phyloP scores from a whole-genome alignment of 768 basidiomycete species.

The Mycena pura region DNA sequence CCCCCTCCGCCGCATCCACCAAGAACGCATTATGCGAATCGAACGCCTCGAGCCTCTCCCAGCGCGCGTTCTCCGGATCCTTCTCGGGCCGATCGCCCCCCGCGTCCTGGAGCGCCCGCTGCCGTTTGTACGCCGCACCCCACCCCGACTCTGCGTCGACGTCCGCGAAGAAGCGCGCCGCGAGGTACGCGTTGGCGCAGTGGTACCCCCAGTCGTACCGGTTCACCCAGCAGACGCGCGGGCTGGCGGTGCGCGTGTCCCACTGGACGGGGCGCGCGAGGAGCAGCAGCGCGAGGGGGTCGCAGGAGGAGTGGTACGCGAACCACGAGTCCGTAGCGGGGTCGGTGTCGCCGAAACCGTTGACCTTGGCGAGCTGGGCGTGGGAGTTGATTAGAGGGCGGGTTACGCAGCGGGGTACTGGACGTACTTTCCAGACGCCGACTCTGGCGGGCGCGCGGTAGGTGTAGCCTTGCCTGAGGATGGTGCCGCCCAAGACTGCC shows the following conservation, averaged over 20 bases:
- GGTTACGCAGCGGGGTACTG: too few relatives aligned
- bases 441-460: conserved; percentile 19
- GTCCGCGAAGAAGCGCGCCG: conserved; percentile 12
- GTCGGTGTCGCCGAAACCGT: conserved; percentile 11
- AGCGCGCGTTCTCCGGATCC: conserved; percentile 19
- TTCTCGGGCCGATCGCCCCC: neutral
- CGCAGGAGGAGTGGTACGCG: conserved; percentile 22
- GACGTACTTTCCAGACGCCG: conserved; percentile 29
- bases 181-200: neutral
- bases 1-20: conserved; percentile 15
- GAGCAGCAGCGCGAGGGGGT: conserved; percentile 11
- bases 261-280: conserved; percentile 8
- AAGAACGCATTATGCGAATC: conserved; percentile 11
- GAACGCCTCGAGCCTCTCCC: conserved; percentile 11
- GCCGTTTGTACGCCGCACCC: conserved; percentile 14
- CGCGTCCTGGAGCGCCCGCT: neutral
- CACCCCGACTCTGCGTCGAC: conserved; percentile 22
- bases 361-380: conserved; percentile 19
- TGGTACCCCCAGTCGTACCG: conserved; percentile 25
- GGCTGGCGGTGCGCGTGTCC: neutral
- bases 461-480: conserved; percentile 4
- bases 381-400: too few relatives aligned
- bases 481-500: neutral
- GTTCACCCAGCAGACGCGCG: conserved; percentile 19
- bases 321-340: conserved; percentile 13